phyloP scores from a whole-genome alignment of 805 yeast species.

The Saturnispora zaruensis region DNA sequence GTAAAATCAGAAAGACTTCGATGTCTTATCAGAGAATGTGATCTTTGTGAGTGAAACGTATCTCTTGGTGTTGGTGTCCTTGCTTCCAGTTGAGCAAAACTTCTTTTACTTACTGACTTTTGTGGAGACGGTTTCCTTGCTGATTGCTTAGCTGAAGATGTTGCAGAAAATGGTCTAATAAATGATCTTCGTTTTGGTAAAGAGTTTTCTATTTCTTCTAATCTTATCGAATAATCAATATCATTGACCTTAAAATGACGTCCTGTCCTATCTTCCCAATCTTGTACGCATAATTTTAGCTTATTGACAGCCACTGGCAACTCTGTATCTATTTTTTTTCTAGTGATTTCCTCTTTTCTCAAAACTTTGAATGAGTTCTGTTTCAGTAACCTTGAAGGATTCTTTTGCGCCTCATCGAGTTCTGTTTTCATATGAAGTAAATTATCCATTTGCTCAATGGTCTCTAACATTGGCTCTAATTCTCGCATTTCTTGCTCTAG shows the following conservation, averaged over 20 bases:
- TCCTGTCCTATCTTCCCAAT: constrained; percentile 38
- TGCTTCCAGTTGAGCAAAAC: not conserved
- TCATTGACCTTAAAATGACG: constrained; percentile 39
- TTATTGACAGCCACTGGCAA: constrained; percentile 55
- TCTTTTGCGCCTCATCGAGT: constrained; percentile 63
- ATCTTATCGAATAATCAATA: constrained; percentile 33
- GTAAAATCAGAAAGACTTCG: constrained; percentile 1
- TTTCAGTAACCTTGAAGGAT: constrained; percentile 69
- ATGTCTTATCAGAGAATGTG: constrained; percentile 1
- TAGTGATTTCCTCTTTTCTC: constrained; percentile 66
- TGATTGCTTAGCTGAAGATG: constrained; percentile 3
- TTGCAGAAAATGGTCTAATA: constrained; percentile 3
- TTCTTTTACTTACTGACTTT: not conserved
- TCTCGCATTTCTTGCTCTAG: constrained; percentile 43
- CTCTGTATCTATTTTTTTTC: constrained; percentile 58
- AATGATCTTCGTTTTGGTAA: constrained; percentile 8
- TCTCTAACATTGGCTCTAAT: constrained; percentile 46
- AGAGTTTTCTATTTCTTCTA: constrained; percentile 19
- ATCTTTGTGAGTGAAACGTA: not conserved
- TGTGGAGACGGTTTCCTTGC: not conserved
- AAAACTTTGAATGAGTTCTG: constrained; percentile 73
- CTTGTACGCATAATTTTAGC: constrained; percentile 38
- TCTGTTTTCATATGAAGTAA: constrained; percentile 52
- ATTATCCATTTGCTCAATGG: constrained; percentile 47
- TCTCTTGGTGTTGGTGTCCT: constrained; percentile 4